Evolutionary conservation across 1,139 yeast species (phyloP).

Genomic region (Hansenula sp.): DNA sequence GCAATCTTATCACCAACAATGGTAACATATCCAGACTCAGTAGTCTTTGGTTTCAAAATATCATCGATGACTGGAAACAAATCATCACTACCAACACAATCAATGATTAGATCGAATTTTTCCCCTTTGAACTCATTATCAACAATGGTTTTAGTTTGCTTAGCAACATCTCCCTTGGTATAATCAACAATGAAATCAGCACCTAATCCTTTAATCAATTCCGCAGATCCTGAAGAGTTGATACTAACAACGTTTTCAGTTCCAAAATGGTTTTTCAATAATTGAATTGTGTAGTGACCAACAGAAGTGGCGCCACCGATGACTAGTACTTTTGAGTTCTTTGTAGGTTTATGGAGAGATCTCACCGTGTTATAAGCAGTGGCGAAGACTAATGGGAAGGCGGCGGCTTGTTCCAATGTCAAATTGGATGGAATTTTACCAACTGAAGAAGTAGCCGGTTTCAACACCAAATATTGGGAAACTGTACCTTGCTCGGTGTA

Average conservation of each 20-base stretch:
- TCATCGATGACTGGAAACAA: slow-evolving; percentile 32
- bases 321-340: slow-evolving; percentile 34
- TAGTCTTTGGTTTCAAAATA: slow-evolving; percentile 36
- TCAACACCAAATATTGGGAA: slow-evolving; percentile 43
- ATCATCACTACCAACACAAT: slow-evolving; percentile 41
- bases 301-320: slow-evolving; percentile 61
- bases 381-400: slow-evolving; percentile 47
- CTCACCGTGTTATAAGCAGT: slow-evolving; percentile 38
- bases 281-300: slow-evolving; percentile 45
- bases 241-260: slow-evolving; percentile 36
- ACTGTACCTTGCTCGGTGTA: slow-evolving; percentile 48
- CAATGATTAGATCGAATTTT: slow-evolving; percentile 43
- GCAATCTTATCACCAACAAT: slow-evolving; percentile 48
- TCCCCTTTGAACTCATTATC: slow-evolving; percentile 28
- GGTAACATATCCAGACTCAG: slow-evolving; percentile 43
- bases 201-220: slow-evolving; percentile 42
- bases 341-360: slow-evolving; percentile 20
- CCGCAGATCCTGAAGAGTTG: slow-evolving; percentile 39
- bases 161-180: slow-evolving; percentile 30
- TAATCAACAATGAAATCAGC: slow-evolving; percentile 53
- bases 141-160: slow-evolving; percentile 30
- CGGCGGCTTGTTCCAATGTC: slow-evolving; percentile 57
- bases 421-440: slow-evolving; percentile 34
- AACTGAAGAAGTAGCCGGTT: slow-evolving; percentile 13
- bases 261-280: slow-evolving; percentile 41